Evolutionary conservation across 768 basidiomycete genomes (phyloP).

Genomic region (Auriculariales sp.): DNA sequence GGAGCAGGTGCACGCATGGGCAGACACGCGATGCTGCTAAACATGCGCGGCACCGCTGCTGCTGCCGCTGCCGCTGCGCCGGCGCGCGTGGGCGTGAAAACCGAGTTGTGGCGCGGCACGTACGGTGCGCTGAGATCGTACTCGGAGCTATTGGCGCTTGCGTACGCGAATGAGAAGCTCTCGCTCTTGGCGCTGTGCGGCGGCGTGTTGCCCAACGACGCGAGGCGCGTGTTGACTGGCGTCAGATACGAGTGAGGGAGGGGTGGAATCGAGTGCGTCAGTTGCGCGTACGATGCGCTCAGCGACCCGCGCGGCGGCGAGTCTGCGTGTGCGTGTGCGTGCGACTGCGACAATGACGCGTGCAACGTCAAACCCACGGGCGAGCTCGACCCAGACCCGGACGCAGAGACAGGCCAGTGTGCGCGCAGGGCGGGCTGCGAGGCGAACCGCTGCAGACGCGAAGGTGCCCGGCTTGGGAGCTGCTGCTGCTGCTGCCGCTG

Average conservation of each 20-base stretch:
- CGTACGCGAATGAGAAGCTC: neutral
- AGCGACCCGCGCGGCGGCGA: conserved; percentile 1
- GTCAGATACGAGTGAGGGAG: neutral
- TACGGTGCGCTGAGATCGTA: no score
- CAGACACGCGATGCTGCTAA: neutral
- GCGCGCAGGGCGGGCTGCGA: neutral
- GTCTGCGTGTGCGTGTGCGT: no score
- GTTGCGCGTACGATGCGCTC: neutral
- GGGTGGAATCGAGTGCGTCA: neutral
- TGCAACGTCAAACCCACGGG: neutral
- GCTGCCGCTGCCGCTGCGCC: neutral
- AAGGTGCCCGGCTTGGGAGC: neutral
- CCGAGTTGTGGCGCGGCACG: neutral
- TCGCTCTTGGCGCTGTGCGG: neutral
- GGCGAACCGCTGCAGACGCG: neutral
- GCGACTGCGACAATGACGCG: conserved; percentile 3
- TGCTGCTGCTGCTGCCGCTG: no score
- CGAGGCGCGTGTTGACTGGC: neutral
- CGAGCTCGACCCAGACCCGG: neutral
- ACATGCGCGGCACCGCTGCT: neutral
- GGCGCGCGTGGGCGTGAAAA: neutral
- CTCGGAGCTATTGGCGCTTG: neutral
- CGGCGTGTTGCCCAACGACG: neutral
- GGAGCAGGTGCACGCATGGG: neutral
- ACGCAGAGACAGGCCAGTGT: neutral